Percentiles rank a stretch among this genome's conserved stretches.
Conservation (phyloP, 805 yeast genomes). For the Naumovozyma castellii region DNA sequence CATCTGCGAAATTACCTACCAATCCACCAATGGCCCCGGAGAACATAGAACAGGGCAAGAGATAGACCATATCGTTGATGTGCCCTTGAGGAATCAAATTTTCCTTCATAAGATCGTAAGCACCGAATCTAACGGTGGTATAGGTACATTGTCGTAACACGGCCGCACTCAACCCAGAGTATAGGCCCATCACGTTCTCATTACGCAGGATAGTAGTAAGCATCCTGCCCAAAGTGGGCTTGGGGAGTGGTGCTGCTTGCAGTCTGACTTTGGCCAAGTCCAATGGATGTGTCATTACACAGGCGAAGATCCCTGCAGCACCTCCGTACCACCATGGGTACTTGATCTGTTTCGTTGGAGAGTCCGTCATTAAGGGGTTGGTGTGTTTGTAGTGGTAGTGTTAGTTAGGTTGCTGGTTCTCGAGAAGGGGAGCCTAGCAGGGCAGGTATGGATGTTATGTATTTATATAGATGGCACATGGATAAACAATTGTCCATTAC, state of each 20-base stretch:
- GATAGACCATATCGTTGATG: constrained; percentile 46
- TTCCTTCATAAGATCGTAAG: constrained; percentile 70
- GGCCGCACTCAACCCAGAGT: constrained; percentile 76
- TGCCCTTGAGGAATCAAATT: constrained; percentile 33
- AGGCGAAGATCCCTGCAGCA: constrained; percentile 58
- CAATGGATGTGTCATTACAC: constrained; percentile 67
- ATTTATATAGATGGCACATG: too few species aligned
- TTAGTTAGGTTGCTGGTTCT: too few species aligned
- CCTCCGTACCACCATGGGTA: constrained; percentile 59
- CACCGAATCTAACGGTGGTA: constrained; percentile 78
- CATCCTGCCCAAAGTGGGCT: constrained; percentile 54
- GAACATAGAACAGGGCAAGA: constrained; percentile 74
- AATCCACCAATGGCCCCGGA: constrained; percentile 79
- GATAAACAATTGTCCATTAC: too few species aligned
- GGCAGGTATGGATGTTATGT: too few species aligned
- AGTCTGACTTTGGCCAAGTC: constrained; percentile 81
- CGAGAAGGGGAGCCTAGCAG: too few species aligned
- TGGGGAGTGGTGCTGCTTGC: constrained; percentile 66
- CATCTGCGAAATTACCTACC: constrained; percentile 82
- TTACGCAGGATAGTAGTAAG: constrained; percentile 15
- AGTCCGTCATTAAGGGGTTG: too few species aligned
- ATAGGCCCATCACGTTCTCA: constrained; percentile 64
- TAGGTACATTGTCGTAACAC: constrained; percentile 80
- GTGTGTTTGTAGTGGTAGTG: too few species aligned
- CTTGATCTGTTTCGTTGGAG: constrained; percentile 11